These are phyloP conservation scores for Evernia prunastri DNA, from an alignment of 495 filamentous ascomycete species.

Conservation along the genomic window DNA sequence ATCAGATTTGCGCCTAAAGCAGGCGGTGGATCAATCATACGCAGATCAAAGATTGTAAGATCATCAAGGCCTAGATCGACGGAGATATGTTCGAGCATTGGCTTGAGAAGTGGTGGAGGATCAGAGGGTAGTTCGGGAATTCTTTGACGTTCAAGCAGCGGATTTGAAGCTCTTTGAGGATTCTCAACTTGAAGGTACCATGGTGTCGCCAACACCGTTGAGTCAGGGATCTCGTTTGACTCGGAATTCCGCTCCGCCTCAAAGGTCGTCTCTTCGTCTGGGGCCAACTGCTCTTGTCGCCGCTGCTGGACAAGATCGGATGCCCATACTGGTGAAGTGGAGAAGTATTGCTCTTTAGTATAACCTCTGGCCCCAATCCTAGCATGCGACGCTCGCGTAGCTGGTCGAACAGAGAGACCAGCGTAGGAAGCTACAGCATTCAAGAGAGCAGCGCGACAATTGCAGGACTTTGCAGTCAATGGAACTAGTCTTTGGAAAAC, in stretches of 20 bases:
- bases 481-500: background rate
- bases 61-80: constrained; percentile 78
- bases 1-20: constrained; percentile 81
- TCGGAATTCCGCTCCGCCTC: background rate
- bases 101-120: constrained; percentile 64
- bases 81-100: constrained; percentile 69
- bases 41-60: constrained; percentile 71
- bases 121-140: constrained; percentile 70
- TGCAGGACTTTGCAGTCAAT: constrained; percentile 11
- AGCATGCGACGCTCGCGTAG: background rate
- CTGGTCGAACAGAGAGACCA: constrained; percentile 12
- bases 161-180: constrained; percentile 35
- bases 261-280: background rate
- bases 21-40: constrained; percentile 74
- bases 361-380: background rate
- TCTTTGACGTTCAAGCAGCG: constrained; percentile 53
- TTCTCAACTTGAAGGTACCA: constrained; percentile 83
- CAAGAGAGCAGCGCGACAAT: constrained; percentile 20
- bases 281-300: background rate
- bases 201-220: constrained; percentile 38
- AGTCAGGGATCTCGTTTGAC: background rate
- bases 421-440: constrained; percentile 15
- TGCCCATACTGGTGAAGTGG: constrained; percentile 1
- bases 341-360: background rate
- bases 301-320: constrained; percentile 10